These are phyloP conservation scores for Trichothecium roseum DNA, from an alignment of 2,329 filamentous ascomycete species.

Conservation along the genomic window DNA sequence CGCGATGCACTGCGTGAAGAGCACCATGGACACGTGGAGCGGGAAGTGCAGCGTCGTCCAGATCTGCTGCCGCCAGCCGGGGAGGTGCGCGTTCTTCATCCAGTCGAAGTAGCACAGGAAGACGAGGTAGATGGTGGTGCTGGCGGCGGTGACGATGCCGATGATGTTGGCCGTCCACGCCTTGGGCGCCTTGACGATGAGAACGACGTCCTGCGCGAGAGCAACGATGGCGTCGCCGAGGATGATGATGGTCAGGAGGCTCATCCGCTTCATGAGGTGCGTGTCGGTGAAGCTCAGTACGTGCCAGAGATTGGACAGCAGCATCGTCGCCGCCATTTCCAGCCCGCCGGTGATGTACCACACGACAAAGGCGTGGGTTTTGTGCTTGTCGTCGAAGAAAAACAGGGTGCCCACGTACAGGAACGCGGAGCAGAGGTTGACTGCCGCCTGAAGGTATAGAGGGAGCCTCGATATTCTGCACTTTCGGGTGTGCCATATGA, in stretches of 20 bases:
- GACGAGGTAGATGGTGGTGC: conserved; percentile 32
- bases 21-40: conserved; percentile 51
- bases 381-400: conserved; percentile 20
- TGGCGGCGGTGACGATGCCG: conserved; percentile 26
- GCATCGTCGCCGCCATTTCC: conserved; percentile 42
- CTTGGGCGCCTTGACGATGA: conserved; percentile 30
- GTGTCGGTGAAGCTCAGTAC: conserved; percentile 52
- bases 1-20: conserved; percentile 53
- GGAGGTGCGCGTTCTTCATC: conserved; percentile 52
- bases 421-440: conserved; percentile 22
- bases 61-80: conserved; percentile 46
- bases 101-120: conserved; percentile 46
- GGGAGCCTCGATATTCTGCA: conserved; percentile 25
- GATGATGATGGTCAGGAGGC: conserved; percentile 53
- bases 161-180: conserved; percentile 29
- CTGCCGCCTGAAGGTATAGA: conserved; percentile 21
- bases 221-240: conserved; percentile 56
- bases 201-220: conserved; percentile 40
- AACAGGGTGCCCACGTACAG: conserved; percentile 32
- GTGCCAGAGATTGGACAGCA: conserved; percentile 41
- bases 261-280: conserved; percentile 53
- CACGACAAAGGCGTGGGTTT: conserved; percentile 23
- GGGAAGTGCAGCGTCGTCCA: conserved; percentile 51
- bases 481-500: conserved; percentile 30
- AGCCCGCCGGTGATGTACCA: conserved; percentile 45